Evolutionary conservation across 495 filamentous ascomycete species (phyloP), one percentile per base, ranked within the genome.

Genomic region (Xeromyces bisporus): DNA sequence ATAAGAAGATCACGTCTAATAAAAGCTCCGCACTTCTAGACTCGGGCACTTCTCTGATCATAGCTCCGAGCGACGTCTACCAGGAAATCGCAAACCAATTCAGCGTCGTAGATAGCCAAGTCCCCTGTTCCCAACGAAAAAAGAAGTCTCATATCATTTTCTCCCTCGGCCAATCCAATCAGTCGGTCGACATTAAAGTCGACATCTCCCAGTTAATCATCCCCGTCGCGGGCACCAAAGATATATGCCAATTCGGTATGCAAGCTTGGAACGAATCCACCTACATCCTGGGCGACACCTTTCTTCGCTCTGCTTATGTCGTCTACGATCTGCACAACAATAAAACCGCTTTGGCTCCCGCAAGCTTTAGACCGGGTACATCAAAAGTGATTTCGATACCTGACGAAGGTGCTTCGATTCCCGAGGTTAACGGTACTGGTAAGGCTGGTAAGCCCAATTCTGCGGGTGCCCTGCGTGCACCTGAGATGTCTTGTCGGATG

Each of bases 301-400:
- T 93, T 59, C 64, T 93, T n/a, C 65, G 85, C 20, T 76, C 75
- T 21, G 84, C 85, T 0, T 93, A 93, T 43, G 72, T 89, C 5
- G 84, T 93, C 3, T 93, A 83, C 42, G 80, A 92, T 41, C 59
- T 92, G 23, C 67, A 64, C 9, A 87, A 82, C 48, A 80, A 87
- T 52, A 62, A 80, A 55, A 81, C 92, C 37, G 51, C 48, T 1
- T 57, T 93, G 30, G 85, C 80, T 2, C 73, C 79, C 45, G 82
- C 82, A 0, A 73, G 69, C 37, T 84, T 80, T 50, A 77, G 85
- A 48, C 57, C 68, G 2, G 77, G 74, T 0, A 6, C 26, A 5
- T 21, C 20, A 9, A 21, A 21, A 5, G 20, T 21, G 20, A 9
- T 21, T 21, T 5, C 20, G 4, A 5, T 21, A 4, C 9, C 20